Evolutionary conservation across 495 filamentous ascomycete species (phyloP), one percentile per base, ranked within the genome.

Genomic region (Cladorrhinum samala): DNA sequence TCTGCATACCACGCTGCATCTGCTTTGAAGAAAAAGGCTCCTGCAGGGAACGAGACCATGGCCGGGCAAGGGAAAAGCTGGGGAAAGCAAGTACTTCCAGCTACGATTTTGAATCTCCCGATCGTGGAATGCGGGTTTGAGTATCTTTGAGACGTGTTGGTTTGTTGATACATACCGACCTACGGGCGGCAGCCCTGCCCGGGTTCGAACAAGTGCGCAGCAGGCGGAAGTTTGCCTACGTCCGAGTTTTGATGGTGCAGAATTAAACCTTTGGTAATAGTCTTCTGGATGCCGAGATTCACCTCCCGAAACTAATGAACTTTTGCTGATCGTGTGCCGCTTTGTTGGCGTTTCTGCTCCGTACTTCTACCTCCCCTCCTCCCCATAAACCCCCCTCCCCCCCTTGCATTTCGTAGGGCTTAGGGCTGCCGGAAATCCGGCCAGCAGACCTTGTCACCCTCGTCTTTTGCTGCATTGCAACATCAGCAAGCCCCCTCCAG

Each of bases 341-440:
- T n/a, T n/a, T n/a, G n/a, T n/a, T n/a, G n/a, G n/a, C n/a, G n/a
- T n/a, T n/a, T n/a, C n/a, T n/a, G n/a, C n/a, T n/a, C n/a, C n/a
- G n/a, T n/a, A n/a, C n/a, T n/a, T n/a, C n/a, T n/a, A n/a, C n/a
- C n/a, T n/a, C n/a, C n/a, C n/a, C n/a, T n/a, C n/a, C n/a, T n/a
- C n/a, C n/a, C n/a, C n/a, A n/a, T n/a, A n/a, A 47, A 40, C 27
- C 45, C 45, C 45, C 36, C 38, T 49, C 36, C 43, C 19, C 33
- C 36, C 33, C 30, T 37, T 33, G 18, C 13, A 11, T 21, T 14
- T 20, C 23, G 11, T 21, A 25, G 14, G 18, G 5, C 21, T 18
- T 54, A 54, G 52, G 52, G 52, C 52, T 54, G 52, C 39, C 30
- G 45, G 40, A 54, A 46, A 55, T 60, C 57, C 56, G 57, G 56